Base-by-base conservation (phyloP, 1,284 basidiomycete species). In the Leucoagaricus sp. region DNA sequence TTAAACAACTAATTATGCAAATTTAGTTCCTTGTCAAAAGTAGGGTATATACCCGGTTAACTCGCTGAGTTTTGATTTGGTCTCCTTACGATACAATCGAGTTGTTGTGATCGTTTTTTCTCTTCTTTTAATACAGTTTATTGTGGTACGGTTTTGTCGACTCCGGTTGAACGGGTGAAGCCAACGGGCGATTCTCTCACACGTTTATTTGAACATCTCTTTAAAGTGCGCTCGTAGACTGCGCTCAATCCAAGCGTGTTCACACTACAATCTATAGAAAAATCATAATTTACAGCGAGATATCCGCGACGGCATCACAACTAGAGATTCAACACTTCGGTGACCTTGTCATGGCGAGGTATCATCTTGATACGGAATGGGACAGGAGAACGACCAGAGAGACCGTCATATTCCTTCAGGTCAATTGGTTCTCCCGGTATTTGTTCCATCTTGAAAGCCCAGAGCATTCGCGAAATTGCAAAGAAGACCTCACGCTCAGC, bases 1-100 rank as follows among this genome's bases (percentile, higher is more conserved):
- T 94, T 56, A 94, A 94, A 72, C 91, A 93, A 71, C 73, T 94
- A 64, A 88, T 91, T 66, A 75, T 85, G 76, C 79, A 82, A 63
- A 64, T 91, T 66, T 84, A 71, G 41, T 33, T 9, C 13, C 4
- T n/a, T 38, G 15, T 17, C 31, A 64, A 57, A 58, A 53, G 57
- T 58, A 58, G 7, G 53, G 46, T 55, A 55, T 13, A 31, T 42
- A 21, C 4, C 8, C 6, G 12, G 8, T 8, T 13, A n/a, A 13
- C 41, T 31, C n/a, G 3, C 26, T 53, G 21, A 29, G 28, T 17
- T 41, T 51, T 41, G n/a, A n/a, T n/a, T n/a, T n/a, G n/a, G n/a
- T n/a, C n/a, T 51, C 33, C 42, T 13, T 34, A 53, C 51, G 21
- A 17, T 53, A 53, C 29, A 45, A 31, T 44, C 12, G 5, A 6